A percentile compares a stretch with the other conserved stretches of the same genome.
phyloP scores from a whole-genome alignment of 2,329 filamentous ascomycete species.

The Penicillium sp. region DNA sequence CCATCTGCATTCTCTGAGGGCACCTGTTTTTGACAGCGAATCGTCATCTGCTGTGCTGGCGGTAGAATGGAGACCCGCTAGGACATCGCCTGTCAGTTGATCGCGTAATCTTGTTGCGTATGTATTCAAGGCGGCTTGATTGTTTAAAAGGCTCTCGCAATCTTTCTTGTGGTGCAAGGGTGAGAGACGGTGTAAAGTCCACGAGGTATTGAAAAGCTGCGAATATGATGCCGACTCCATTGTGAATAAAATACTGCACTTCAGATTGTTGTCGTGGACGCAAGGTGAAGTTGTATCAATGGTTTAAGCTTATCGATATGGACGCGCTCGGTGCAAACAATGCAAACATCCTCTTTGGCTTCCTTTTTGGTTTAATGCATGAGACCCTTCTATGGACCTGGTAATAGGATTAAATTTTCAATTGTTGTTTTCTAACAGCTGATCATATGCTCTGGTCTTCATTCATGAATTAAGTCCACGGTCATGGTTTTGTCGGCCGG shows the following conservation, averaged over 20 bases:
- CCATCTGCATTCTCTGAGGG: conserved; percentile 51
- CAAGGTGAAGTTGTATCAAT: not conserved
- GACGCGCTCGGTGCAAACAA: conserved; percentile 22
- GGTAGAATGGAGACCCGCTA: conserved; percentile 47
- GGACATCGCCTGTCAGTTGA: conserved; percentile 50
- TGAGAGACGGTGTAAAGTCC: conserved; percentile 55
- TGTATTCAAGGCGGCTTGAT: conserved; percentile 38
- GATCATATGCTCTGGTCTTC: too few relatives aligned
- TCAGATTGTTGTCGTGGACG: not conserved
- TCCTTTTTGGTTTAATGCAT: not conserved
- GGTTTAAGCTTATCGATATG: conserved; percentile 6
- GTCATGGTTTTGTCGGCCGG: too few relatives aligned
- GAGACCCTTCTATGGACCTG: not conserved
- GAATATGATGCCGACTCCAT: conserved; percentile 31
- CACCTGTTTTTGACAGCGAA: conserved; percentile 46
- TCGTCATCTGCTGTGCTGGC: conserved; percentile 35
- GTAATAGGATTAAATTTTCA: too few relatives aligned
- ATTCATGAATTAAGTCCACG: too few relatives aligned
- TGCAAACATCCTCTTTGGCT: conserved; percentile 15
- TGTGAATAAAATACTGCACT: not conserved
- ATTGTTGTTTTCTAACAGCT: too few relatives aligned
- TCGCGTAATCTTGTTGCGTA: conserved; percentile 52
- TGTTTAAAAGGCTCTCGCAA: conserved; percentile 34
- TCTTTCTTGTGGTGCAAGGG: conserved; percentile 53
- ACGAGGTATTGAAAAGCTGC: conserved; percentile 55